A percentile compares a stretch with the other conserved stretches of the same genome.
Evolutionary conservation across 2,329 filamentous ascomycete species (phyloP).

Genomic region (Knufia petricola): DNA sequence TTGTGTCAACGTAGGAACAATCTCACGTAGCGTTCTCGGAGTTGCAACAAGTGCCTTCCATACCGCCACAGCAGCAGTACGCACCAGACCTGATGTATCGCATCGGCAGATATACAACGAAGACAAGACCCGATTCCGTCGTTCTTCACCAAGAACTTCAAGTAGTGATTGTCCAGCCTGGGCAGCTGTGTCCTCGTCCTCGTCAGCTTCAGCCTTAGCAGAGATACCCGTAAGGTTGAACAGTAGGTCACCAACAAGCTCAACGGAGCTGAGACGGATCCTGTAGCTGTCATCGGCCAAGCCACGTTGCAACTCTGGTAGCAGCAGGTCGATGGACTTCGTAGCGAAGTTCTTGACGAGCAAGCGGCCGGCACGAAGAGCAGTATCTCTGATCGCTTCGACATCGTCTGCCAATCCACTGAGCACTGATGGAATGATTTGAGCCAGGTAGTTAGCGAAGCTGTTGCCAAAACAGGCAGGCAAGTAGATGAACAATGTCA

Average conservation of each 20-base stretch:
- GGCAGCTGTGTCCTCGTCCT: slow-evolving; percentile 63
- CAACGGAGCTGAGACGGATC: slow-evolving; percentile 95
- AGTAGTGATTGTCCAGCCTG: slow-evolving; percentile 89
- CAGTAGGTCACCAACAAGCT: slow-evolving; percentile 88
- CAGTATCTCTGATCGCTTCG: slow-evolving; percentile 94
- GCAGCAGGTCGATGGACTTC: slow-evolving; percentile 81
- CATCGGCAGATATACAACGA: slow-evolving; percentile 94
- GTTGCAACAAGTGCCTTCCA: slow-evolving; percentile 96
- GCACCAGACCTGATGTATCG: slow-evolving; percentile 87
- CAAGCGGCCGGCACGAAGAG: slow-evolving; percentile 81
- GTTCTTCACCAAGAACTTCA: slow-evolving; percentile 89
- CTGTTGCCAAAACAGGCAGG: slow-evolving; percentile 98
- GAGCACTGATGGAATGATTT: slow-evolving; percentile 90
- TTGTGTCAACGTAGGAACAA: slow-evolving; percentile 88
- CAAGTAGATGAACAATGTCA: slow-evolving; percentile 98
- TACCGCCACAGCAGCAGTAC: slow-evolving; percentile 78
- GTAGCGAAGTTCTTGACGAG: slow-evolving; percentile 98
- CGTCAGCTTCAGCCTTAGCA: slow-evolving; percentile 63
- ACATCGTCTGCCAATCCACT: slow-evolving; percentile 90
- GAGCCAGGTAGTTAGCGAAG: slow-evolving; percentile 89
- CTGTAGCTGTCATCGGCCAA: slow-evolving; percentile 96
- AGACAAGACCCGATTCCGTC: slow-evolving; percentile 94
- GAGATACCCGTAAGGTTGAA: slow-evolving; percentile 97
- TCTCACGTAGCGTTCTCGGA: slow-evolving; percentile 84
- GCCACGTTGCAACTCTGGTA: slow-evolving; percentile 91